Percentiles rank a stretch among this genome's conserved stretches.
These are phyloP conservation scores for Circinella minor DNA, from an alignment of 371 early-diverging fungal genomes.

Conservation along the genomic window DNA sequence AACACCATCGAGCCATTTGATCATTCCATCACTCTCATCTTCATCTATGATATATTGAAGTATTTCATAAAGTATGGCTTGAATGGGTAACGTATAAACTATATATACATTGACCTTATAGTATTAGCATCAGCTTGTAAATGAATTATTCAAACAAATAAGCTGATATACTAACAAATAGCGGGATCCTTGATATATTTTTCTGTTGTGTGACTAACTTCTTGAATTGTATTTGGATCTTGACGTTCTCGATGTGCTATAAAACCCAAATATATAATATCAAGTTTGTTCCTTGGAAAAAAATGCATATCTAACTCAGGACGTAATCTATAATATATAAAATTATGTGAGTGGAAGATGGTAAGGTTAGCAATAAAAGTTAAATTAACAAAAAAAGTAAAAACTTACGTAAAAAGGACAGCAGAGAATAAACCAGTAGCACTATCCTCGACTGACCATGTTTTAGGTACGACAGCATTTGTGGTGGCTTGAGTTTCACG, in stretches of 20 bases:
- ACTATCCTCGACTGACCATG: conserved; percentile 4
- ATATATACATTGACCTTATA: not conserved
- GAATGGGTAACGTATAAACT: conserved; percentile 4
- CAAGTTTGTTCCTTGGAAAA: not conserved
- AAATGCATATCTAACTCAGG: not conserved
- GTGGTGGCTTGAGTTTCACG: not conserved
- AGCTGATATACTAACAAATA: conserved; percentile 2
- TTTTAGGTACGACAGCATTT: not conserved
- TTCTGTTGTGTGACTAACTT: not conserved
- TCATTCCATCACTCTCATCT: not conserved
- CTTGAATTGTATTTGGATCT: not conserved
- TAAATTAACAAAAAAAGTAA: not conserved
- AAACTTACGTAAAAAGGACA: conserved; percentile 10
- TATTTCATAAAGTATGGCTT: conserved; percentile 1
- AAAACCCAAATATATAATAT: not conserved
- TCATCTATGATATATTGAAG: conserved; percentile 6
- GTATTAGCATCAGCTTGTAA: not conserved
- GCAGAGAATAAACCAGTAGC: not conserved
- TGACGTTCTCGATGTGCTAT: not conserved
- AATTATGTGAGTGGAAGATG: not conserved
- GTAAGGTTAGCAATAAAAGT: not conserved
- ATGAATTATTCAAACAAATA: not conserved
- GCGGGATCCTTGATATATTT: not conserved
- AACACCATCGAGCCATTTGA: not conserved
- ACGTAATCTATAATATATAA: conserved; percentile 2